Base-by-base conservation (phyloP, 2,329 filamentous ascomycete genomes). In the Xylariomycetidae sp. region DNA sequence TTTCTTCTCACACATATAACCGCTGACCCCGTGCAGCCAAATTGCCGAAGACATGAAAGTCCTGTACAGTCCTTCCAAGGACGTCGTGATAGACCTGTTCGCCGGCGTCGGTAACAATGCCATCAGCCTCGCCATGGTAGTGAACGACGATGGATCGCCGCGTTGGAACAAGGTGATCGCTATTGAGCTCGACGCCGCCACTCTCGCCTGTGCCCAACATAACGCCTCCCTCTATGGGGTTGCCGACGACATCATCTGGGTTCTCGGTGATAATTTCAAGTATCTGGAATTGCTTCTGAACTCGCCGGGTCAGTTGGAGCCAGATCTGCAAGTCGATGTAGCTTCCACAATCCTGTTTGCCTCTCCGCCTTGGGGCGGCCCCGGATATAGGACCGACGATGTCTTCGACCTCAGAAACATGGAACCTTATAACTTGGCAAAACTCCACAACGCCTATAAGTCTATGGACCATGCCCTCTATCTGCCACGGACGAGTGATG, bases 71-170 rank as follows among this genome's bases (percentile, higher is more conserved):
- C 30, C 36, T 16, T 42, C 46, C 10, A 51, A 50, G 33, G 45
- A 43, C 11, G 75, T 82, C 22, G 66, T 98, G 23, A 78, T 98
- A 38, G 92, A 98, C 59, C 77, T 85, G 28, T 98, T 98, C 62
- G 86, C 82, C 17, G 92, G 92, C 27, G 88, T 86, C 1, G 92
- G 94, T 23, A 92, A 89, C 34, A 98, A 98, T 58, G 78, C 84
- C 16, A 97, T 98, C 48, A 88, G 89, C n/a, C 94, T 98, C 49
- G 90, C 92, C 13, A 73, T 81, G 16, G 48, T 47, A 16, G 44
- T 40, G 13, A 36, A 45, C 33, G 41, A 44, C 27, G 49, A 54
- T 16, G 45, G 44, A 22, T 86, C 82, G 1, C 78, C 74, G 14
- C 77, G 80, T 43, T 98, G 88, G 85, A 75, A 80, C 32, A 81